phyloP scores from a whole-genome alignment of 192 early-diverging fungal genomes.

The Coemansia sp. region DNA sequence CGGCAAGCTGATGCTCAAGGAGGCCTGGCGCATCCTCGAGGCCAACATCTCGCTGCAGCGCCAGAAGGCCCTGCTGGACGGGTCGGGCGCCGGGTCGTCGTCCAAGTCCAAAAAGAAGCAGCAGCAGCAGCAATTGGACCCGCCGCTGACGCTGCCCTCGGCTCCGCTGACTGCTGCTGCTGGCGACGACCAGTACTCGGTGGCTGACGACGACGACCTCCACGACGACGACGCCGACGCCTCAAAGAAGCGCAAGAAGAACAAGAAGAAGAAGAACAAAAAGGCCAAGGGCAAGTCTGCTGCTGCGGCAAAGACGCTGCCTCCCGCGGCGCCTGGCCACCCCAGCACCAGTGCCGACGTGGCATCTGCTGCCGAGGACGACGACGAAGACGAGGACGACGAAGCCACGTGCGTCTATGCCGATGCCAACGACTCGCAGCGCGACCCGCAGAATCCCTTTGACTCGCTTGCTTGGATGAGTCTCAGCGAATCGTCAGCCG shows the following conservation, averaged over 20 bases:
- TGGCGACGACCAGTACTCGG: constrained; percentile 10
- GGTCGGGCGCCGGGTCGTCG: constrained; percentile 12
- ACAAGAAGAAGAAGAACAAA: constrained; percentile 54
- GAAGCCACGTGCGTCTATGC: background rate
- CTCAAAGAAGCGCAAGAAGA: constrained; percentile 51
- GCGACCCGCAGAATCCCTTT: constrained; percentile 50
- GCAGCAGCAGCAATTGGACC: background rate
- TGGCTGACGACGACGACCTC: constrained; percentile 23
- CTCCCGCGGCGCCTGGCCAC: background rate
- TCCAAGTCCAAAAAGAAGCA: background rate
- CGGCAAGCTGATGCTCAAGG: constrained; percentile 74
- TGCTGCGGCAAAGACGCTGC: background rate
- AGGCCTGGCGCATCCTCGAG: constrained; percentile 73
- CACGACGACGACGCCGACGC: constrained; percentile 23
- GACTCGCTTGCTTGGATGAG: constrained; percentile 31
- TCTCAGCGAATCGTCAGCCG: background rate
- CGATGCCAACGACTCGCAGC: background rate
- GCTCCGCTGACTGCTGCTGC: background rate
- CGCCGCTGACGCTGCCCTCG: background rate
- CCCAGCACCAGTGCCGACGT: background rate
- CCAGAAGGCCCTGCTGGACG: constrained; percentile 45
- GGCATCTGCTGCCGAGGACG: constrained; percentile 12
- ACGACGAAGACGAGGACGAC: constrained; percentile 21
- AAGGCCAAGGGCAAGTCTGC: constrained; percentile 41
- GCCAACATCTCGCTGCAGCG: constrained; percentile 60